phyloP scores from a whole-genome alignment of 257 asterid species.

The Sherardia arvensis region DNA sequence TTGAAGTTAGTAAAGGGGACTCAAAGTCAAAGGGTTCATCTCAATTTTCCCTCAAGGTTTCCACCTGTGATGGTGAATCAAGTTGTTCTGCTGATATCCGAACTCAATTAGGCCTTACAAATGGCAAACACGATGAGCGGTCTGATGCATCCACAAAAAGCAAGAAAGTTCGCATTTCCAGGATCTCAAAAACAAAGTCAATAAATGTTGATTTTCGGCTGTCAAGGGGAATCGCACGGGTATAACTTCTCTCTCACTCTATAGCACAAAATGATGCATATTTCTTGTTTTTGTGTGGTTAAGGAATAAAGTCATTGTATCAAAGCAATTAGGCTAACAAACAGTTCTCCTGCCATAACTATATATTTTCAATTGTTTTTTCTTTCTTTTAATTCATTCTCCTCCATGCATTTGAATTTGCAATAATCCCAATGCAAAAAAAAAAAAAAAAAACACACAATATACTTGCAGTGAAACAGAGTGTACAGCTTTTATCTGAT shows the following conservation, averaged over 20 bases:
- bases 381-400: neutral
- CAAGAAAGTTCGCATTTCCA: conserved; percentile 61
- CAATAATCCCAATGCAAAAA: neutral
- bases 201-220: conserved; percentile 90
- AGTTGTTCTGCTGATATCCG: conserved; percentile 38
- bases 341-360: neutral
- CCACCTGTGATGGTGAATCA: conserved; percentile 30
- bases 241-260: conserved; percentile 22
- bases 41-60: conserved; percentile 12
- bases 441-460: too few species aligned
- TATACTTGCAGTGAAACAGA: neutral
- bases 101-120: conserved; percentile 41
- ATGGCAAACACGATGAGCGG: conserved; percentile 39
- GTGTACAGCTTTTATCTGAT: neutral
- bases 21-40: conserved; percentile 5
- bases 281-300: neutral
- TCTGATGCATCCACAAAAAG: conserved; percentile 47
- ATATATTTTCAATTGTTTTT: neutral
- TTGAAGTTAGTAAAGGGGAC: conserved; percentile 31
- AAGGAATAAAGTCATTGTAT: neutral
- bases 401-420: neutral
- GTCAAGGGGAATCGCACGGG: conserved; percentile 97
- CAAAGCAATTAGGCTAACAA: neutral
- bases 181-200: conserved; percentile 70
- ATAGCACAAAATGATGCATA: neutral